Evolutionary conservation across 768 basidiomycete genomes (phyloP), one percentile per base, ranked within the genome.

Genomic region (Suillus plorans): DNA sequence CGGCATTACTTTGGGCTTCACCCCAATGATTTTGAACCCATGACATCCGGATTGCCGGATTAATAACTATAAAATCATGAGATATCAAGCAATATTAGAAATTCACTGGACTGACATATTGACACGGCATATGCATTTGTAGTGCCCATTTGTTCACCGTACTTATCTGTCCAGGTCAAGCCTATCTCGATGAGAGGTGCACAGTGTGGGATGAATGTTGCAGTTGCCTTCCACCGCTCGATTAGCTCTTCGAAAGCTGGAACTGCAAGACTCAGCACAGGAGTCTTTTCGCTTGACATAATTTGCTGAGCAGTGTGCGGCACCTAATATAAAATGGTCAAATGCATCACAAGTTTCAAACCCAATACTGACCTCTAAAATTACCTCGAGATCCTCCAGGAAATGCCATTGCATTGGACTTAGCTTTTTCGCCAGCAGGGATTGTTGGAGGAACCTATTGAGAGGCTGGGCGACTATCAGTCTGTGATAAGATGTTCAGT

Each of bases 261-360:
- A 36, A 64, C 14, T 1, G 45, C 34, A 4, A 36, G 31, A 28
- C 63, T 53, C 22, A 64, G 60, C 12, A 61, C 22, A 12, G 50
- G 64, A 10, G 31, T 42, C 4, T 36, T 44, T 36, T 67, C 34
- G 1, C 55, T 14, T 1, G 55, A 67, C 64, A 67, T 67, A 1
- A 7, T 47, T 12, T 60, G 12, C 18, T 67, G 61, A 14, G 53
- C 56, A 3, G 6, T 7, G 7, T 28, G 20, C 28, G 4, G 13
- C 12, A 39, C 39, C 39, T 39, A 39, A 39, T 39, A 39, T 13
- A 39, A 39, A 39, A 39, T 39, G 39, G 39, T 39, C 4, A 13
- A 39, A 12, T 39, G 39, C 1, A 39, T 39, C 39, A 39, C 10
- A 3, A 39, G 10, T 39, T 13, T 39, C 3, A 8, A 39, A 39